Conservation (phyloP, 495 filamentous ascomycete species). For the Cercophora samala region DNA sequence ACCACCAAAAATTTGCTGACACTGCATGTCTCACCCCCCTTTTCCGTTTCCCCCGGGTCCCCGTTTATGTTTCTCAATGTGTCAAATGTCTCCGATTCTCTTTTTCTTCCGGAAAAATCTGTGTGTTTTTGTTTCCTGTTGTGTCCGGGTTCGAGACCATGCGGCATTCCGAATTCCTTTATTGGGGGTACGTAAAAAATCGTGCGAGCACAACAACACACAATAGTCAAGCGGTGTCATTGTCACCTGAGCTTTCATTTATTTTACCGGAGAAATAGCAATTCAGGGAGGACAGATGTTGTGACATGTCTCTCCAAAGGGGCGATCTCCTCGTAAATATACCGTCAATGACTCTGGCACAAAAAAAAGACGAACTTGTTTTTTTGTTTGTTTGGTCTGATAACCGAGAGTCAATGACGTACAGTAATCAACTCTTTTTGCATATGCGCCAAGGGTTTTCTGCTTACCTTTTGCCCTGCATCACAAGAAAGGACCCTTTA, state of each 20-base stretch:
- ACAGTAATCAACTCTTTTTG: not conserved
- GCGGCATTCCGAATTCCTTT: not conserved
- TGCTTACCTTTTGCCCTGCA: not conserved
- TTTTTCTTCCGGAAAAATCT: not conserved
- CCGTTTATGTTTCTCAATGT: not conserved
- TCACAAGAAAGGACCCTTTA: not conserved
- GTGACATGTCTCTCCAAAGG: no score
- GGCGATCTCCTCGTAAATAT: no score
- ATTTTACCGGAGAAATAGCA: no score
- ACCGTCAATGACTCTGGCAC: no score
- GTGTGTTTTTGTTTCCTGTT: not conserved
- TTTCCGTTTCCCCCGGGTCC: not conserved
- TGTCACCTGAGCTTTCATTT: no score
- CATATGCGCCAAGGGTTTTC: not conserved
- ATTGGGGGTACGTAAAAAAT: not conserved
- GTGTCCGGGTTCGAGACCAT: not conserved
- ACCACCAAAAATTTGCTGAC: no score
- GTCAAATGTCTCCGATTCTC: not conserved
- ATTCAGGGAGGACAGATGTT: no score
- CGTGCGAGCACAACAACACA: no score
- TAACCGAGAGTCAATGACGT: not conserved
- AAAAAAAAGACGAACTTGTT: no score
- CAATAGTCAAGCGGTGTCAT: no score
- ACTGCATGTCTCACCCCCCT: no score
- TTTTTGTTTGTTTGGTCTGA: not conserved